phyloP scores from a whole-genome alignment of 2,329 filamentous ascomycete genomes.

The Lachnum nothofagi region DNA sequence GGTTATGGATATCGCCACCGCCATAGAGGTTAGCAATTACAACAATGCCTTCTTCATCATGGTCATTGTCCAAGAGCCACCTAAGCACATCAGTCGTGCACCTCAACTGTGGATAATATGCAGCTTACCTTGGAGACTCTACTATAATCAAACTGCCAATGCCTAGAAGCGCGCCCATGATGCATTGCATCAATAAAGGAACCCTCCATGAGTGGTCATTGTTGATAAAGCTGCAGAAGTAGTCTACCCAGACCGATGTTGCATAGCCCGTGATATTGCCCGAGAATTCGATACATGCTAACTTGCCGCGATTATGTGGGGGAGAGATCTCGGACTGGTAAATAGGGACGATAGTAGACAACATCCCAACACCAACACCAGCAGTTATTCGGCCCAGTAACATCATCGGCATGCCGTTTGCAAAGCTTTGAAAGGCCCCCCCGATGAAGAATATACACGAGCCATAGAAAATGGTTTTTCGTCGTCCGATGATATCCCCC shows the following conservation, averaged over 20 bases:
- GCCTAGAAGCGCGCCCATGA: constrained; percentile 85
- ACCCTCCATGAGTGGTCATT: constrained; percentile 84
- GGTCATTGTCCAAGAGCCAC: constrained; percentile 95
- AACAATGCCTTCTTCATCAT: constrained; percentile 96
- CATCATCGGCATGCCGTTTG: constrained; percentile 87
- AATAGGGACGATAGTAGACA: constrained; percentile 87
- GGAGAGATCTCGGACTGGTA: constrained; percentile 96
- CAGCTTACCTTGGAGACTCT: constrained; percentile 76
- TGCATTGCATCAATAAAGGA: constrained; percentile 84
- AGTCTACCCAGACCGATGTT: constrained; percentile 97
- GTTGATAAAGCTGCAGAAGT: constrained; percentile 87
- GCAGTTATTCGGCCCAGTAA: constrained; percentile 74
- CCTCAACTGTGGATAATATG: not conserved
- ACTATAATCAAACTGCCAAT: constrained; percentile 88
- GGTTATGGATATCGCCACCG: constrained; percentile 88
- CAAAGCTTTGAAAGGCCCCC: constrained; percentile 76
- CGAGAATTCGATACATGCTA: constrained; percentile 96
- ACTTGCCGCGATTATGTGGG: constrained; percentile 88
- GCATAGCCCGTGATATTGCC: constrained; percentile 96
- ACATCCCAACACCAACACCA: constrained; percentile 78
- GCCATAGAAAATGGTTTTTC: constrained; percentile 87
- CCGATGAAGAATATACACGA: constrained; percentile 82
- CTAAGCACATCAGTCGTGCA: constrained; percentile 42
- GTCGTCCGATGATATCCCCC: constrained; percentile 84
- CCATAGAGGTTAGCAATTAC: constrained; percentile 98